Percentiles rank a stretch among this genome's conserved stretches.
These are phyloP conservation scores for Arthrobotrys entomopaga DNA, from an alignment of 2,329 filamentous ascomycete genomes.

Conservation along the genomic window DNA sequence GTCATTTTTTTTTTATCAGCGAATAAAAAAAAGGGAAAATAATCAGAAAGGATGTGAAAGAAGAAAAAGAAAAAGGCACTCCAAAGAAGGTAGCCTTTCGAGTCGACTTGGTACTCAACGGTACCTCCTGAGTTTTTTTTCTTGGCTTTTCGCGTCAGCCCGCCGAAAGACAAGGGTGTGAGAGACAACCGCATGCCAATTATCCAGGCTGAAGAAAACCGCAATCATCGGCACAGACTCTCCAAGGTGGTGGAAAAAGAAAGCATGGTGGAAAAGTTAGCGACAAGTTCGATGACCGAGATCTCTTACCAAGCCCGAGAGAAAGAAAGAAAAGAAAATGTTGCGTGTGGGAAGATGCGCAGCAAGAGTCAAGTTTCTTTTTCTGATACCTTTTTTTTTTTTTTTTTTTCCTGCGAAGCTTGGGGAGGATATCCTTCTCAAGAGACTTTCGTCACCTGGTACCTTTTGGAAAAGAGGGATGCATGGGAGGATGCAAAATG, in stretches of 20 bases:
- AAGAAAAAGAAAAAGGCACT: not conserved
- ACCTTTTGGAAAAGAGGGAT: constrained; percentile 42
- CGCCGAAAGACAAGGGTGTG: constrained; percentile 40
- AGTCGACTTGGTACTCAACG: constrained; percentile 53
- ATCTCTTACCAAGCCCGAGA: constrained; percentile 50
- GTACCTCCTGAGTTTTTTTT: constrained; percentile 48
- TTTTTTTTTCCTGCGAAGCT: constrained; percentile 32
- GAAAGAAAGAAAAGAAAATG: too few species aligned
- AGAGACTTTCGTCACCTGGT: constrained; percentile 53
- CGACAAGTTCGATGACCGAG: constrained; percentile 46
- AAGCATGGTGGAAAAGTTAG: constrained; percentile 41
- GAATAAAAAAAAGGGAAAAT: not conserved
- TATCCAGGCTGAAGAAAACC: constrained; percentile 45
- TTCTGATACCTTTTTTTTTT: constrained; percentile 42
- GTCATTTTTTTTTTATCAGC: not conserved
- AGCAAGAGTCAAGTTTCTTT: too few species aligned
- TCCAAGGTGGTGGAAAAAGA: constrained; percentile 40
- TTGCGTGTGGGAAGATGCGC: constrained; percentile 28
- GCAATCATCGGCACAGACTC: constrained; percentile 47
- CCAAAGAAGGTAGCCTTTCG: constrained; percentile 45
- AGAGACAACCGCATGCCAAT: constrained; percentile 45
- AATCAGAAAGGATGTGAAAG: too few species aligned
- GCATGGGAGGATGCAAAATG: too few species aligned
- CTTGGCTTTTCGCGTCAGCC: constrained; percentile 55
- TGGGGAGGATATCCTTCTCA: constrained; percentile 44